These are phyloP conservation scores for Ambrosiella cleistominuta DNA, from an alignment of 2,329 filamentous ascomycete genomes.

Conservation along the genomic window DNA sequence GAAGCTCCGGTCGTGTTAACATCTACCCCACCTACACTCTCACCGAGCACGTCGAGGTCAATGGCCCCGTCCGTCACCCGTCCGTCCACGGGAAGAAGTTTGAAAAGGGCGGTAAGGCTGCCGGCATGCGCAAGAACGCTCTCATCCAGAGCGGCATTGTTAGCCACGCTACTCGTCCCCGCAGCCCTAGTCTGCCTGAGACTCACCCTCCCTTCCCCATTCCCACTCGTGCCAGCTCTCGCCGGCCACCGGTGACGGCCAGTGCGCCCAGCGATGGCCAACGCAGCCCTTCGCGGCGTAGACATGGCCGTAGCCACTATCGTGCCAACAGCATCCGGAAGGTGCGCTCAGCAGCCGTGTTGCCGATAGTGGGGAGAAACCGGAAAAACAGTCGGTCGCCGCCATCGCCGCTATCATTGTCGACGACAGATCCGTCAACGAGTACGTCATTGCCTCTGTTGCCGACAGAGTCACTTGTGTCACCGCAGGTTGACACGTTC, in stretches of 20 bases:
- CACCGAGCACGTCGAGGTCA: slow-evolving; percentile 15
- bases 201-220: slow-evolving; percentile 75
- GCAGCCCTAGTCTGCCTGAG: slow-evolving; percentile 49
- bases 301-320: slow-evolving; percentile 30
- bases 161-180: slow-evolving; percentile 39
- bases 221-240: slow-evolving; percentile 72
- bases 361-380: slow-evolving; percentile 37
- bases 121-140: slow-evolving; percentile 57
- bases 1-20: slow-evolving; percentile 24
- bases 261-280: slow-evolving; percentile 55
- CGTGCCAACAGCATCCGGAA: slow-evolving; percentile 55
- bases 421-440: slow-evolving; percentile 43
- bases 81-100: slow-evolving; percentile 14
- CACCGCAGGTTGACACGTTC: slow-evolving; percentile 24
- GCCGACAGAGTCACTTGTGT: slow-evolving; percentile 48
- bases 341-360: slow-evolving; percentile 62
- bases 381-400: slow-evolving; percentile 41
- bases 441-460: slow-evolving; percentile 57
- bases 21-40: slow-evolving; percentile 28
- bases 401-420: slow-evolving; percentile 45
- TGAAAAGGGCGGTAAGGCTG: slow-evolving; percentile 25
- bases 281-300: slow-evolving; percentile 54
- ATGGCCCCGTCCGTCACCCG: slow-evolving; percentile 18
- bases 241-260: slow-evolving; percentile 47
- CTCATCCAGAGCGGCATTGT: slow-evolving; percentile 66